phyloP scores from a whole-genome alignment of 148 eudicot species.

The Hydrangea macrophylla region DNA sequence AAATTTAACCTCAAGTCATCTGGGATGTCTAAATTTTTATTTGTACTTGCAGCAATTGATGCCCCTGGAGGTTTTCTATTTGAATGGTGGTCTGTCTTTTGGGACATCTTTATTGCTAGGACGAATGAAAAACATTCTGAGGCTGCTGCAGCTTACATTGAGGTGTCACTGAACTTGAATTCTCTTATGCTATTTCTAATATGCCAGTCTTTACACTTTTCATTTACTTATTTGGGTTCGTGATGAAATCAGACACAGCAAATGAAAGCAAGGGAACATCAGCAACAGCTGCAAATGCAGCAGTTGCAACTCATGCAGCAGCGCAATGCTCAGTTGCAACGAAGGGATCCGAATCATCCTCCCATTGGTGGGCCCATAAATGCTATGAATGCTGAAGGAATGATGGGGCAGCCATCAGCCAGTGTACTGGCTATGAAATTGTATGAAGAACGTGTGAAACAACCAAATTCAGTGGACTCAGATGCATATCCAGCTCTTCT shows the following conservation, averaged over 20 bases:
- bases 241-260: slow-evolving; percentile 68
- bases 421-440: slow-evolving; percentile 48
- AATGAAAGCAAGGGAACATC: slow-evolving; percentile 85
- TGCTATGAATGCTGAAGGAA: slow-evolving; percentile 53
- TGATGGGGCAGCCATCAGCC: slow-evolving; percentile 54
- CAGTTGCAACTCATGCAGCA: slow-evolving; percentile 95
- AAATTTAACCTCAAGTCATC: not conserved
- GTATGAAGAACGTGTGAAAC: slow-evolving; percentile 51
- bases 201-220: not conserved
- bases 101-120: slow-evolving; percentile 98
- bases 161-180: slow-evolving; percentile 45
- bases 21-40: not conserved
- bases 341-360: slow-evolving; percentile 89
- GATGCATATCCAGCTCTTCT: slow-evolving; percentile 64
- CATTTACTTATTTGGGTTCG: slow-evolving; percentile 6
- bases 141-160: slow-evolving; percentile 91
- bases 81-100: slow-evolving; percentile 99
- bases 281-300: slow-evolving; percentile 84
- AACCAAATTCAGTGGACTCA: slow-evolving; percentile 53
- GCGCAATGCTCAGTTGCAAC: slow-evolving; percentile 83
- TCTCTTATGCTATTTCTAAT: not conserved
- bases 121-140: slow-evolving; percentile 98
- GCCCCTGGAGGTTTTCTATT: slow-evolving; percentile 99
- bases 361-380: slow-evolving; percentile 69
- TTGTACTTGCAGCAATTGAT: slow-evolving; percentile 74